Conservation (phyloP, 805 yeast species). For the Nakazawaea wyomingensis region DNA sequence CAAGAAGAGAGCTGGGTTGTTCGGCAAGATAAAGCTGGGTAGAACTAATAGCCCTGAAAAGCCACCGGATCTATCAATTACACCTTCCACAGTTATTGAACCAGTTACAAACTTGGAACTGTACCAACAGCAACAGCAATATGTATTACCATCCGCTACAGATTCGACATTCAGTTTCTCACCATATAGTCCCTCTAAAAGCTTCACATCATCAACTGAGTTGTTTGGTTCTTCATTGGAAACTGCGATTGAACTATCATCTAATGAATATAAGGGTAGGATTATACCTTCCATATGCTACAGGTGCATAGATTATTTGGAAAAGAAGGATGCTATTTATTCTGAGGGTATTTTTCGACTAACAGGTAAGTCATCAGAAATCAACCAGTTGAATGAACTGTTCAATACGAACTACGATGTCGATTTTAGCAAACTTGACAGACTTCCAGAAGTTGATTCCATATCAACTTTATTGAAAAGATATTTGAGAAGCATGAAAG, state of each 20-base stretch:
- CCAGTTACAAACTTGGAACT: constrained; percentile 10
- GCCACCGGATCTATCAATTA: neutral
- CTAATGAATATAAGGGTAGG: constrained; percentile 36
- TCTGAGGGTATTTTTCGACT: constrained; percentile 91
- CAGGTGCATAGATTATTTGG: constrained; percentile 67
- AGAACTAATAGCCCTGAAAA: constrained; percentile 7
- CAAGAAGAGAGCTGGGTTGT: constrained; percentile 13
- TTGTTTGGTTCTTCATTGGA: constrained; percentile 65
- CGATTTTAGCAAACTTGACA: constrained; percentile 46
- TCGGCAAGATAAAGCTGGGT: constrained; percentile 6
- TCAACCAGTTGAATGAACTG: constrained; percentile 58
- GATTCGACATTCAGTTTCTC: constrained; percentile 2
- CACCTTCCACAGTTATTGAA: constrained; percentile 5
- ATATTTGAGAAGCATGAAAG: constrained; percentile 73
- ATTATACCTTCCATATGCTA: constrained; percentile 71
- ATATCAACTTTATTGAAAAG: constrained; percentile 82
- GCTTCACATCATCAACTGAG: constrained; percentile 8
- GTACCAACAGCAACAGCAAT: constrained; percentile 6
- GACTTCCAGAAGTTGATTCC: constrained; percentile 71
- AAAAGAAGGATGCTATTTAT: constrained; percentile 61
- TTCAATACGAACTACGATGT: constrained; percentile 69
- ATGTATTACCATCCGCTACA: neutral
- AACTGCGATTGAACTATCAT: constrained; percentile 47
- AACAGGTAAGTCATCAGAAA: constrained; percentile 81
- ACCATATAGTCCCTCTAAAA: constrained; percentile 2